Conservation (phyloP, 192 early-diverging fungal species). For the Coemansia reversa region DNA sequence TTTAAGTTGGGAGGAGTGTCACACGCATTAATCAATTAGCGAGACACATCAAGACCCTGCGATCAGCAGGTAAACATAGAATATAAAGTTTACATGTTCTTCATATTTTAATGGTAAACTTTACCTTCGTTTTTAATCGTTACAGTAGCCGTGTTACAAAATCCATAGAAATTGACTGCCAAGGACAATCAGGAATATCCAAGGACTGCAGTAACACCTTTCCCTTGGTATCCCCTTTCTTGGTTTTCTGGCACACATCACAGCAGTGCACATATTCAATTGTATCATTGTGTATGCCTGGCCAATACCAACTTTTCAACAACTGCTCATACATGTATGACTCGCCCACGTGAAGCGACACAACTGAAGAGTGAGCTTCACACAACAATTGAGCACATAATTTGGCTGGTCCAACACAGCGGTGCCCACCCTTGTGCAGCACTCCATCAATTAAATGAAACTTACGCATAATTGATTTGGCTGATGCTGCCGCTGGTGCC, state of each 20-base stretch:
- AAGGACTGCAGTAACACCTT: slow-evolving; percentile 6
- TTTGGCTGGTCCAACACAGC: not conserved
- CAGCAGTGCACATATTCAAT: not conserved
- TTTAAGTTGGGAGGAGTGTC: too few species aligned
- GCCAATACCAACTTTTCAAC: not conserved
- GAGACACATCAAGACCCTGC: too few species aligned
- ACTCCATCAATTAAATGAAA: slow-evolving; percentile 1
- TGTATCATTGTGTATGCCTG: too few species aligned
- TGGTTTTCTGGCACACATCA: slow-evolving; percentile 12
- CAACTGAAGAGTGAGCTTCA: not conserved
- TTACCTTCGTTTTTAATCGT: too few species aligned
- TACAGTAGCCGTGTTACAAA: slow-evolving; percentile 5
- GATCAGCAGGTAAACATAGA: too few species aligned
- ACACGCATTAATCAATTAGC: too few species aligned
- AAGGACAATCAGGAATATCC: slow-evolving; percentile 10
- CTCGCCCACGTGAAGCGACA: slow-evolving; percentile 11
- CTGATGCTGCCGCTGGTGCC: too few species aligned
- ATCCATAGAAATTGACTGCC: slow-evolving; percentile 7
- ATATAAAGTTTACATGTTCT: too few species aligned
- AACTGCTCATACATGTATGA: slow-evolving; percentile 1
- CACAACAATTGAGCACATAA: slow-evolving; percentile 2
- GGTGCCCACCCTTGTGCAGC: slow-evolving; percentile 2
- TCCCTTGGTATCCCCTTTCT: not conserved
- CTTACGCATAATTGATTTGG: not conserved
- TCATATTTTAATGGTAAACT: too few species aligned